These are phyloP conservation scores for Diaporthe ilicicola DNA, from an alignment of 2,329 filamentous ascomycete species.

Conservation along the genomic window DNA sequence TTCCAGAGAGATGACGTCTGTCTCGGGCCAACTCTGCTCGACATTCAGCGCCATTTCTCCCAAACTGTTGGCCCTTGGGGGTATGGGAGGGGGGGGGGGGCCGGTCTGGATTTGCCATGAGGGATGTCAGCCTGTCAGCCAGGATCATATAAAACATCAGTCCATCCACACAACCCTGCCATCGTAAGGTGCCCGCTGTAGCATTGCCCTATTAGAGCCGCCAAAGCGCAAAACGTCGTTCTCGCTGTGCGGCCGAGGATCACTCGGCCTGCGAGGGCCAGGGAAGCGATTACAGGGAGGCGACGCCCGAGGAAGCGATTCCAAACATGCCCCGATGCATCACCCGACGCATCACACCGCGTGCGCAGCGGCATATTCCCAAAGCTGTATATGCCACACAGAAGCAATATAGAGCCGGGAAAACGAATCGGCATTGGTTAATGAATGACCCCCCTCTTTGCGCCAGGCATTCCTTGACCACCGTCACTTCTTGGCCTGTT, in stretches of 20 bases:
- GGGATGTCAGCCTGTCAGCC: neutral
- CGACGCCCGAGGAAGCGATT: too few species aligned
- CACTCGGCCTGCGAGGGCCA: neutral
- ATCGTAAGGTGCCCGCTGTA: neutral
- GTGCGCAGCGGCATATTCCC: too few species aligned
- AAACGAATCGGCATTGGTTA: neutral
- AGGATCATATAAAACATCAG: slow-evolving; percentile 8
- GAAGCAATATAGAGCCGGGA: neutral
- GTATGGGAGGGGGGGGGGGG: too few species aligned
- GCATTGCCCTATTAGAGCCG: neutral
- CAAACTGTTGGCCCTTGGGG: neutral
- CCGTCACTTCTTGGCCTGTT: neutral
- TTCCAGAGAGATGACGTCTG: slow-evolving; percentile 22
- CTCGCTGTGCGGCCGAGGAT: neutral
- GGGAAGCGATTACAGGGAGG: too few species aligned
- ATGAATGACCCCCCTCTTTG: neutral
- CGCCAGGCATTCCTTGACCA: slow-evolving; percentile 4
- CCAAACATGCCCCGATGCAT: neutral
- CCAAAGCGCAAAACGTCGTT: neutral
- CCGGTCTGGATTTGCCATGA: neutral
- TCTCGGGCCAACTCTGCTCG: slow-evolving; percentile 1
- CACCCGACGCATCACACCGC: neutral
- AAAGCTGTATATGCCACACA: neutral
- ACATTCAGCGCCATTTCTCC: neutral
- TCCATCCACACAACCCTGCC: neutral